Evolutionary conservation across 148 eudicot genomes (phyloP), one percentile per base, ranked within the genome.

Genomic region (Rhododendron kiyosumense): DNA sequence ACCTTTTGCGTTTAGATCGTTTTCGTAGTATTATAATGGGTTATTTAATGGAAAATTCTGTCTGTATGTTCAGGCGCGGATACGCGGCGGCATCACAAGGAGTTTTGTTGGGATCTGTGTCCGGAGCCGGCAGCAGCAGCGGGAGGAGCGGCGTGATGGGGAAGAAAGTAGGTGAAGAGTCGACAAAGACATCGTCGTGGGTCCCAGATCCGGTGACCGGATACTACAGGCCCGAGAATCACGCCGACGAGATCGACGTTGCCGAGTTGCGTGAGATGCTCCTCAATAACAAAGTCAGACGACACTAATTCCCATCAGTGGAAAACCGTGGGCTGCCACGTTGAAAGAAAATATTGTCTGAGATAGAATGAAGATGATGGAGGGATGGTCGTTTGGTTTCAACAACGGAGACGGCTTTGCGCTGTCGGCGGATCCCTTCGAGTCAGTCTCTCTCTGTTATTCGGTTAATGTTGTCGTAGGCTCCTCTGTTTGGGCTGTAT

Each of bases 121-220:
- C 48, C 18, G 41, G 76, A 65, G 73, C 73, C 10, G 78, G 15
- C 9, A 54, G 59, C 59, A 52, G 36, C 18, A 26, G 78, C 10
- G 78, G 15, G 3, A 54, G 59, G 22, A 52, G 36, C 18, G 36
- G 78, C 61, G 59, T 41, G 69, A 59, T 51, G 48, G 86, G 81
- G 77, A 88, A 86, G 80, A 91, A 86, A 18, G 28, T 74, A 38
- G 77, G 85, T 81, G 84, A 81, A 74, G 88, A 75, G 12, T 28
- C 85, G 24, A 48, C 91, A 9, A 86, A 85, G 4, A 88, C 88
- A 6, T 85, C 98, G 9, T 85, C 98, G 8, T 96, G 98, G 98
- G 89, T 92, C 26, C 98, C 98, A 2, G 98, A 96, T 86, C 98
- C 98, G 0, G 92, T 89, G 7, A 96, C 98, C 48, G 98, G 98